Conservation (phyloP, 2,329 filamentous ascomycete species). For the Alternaria sp. region DNA sequence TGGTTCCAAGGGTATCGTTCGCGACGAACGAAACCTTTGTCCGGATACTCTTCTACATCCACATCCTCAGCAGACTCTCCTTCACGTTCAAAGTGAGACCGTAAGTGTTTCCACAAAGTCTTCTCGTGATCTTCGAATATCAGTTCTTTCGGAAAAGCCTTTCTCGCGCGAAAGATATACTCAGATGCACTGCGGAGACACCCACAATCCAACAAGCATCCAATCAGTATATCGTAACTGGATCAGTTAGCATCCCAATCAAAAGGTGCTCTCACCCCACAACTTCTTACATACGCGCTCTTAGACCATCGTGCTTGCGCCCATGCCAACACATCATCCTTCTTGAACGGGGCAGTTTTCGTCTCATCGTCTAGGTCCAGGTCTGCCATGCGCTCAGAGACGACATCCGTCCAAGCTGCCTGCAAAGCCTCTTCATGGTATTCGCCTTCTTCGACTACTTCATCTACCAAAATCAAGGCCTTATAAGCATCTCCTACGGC, state of each 20-base stretch:
- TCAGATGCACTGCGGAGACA: constrained; percentile 72
- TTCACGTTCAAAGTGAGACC: constrained; percentile 32
- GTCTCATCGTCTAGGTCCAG: constrained; percentile 13
- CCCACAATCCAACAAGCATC: constrained; percentile 67
- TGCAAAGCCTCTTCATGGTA: constrained; percentile 75
- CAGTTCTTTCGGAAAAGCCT: constrained; percentile 62
- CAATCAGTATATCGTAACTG: constrained; percentile 51
- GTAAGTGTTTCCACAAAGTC: constrained; percentile 55
- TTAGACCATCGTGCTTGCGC: constrained; percentile 34
- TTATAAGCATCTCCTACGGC: constrained; percentile 90
- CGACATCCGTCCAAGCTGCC: constrained; percentile 54
- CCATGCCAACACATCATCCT: constrained; percentile 27
- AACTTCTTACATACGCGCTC: constrained; percentile 39
- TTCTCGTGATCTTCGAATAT: constrained; percentile 64
- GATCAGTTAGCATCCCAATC: constrained; percentile 14
- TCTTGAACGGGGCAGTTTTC: constrained; percentile 1
- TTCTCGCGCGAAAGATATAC: constrained; percentile 70
- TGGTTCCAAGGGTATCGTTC: constrained; percentile 71
- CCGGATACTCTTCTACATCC: constrained; percentile 67
- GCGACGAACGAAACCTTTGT: constrained; percentile 72
- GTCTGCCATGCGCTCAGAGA: constrained; percentile 17
- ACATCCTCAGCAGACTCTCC: constrained; percentile 50
- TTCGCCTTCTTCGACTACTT: constrained; percentile 79
- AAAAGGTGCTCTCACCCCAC: not conserved
- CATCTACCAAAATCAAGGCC: constrained; percentile 85